Percentiles rank a stretch among this genome's conserved stretches.
Conservation (phyloP, 2,329 filamentous ascomycete genomes). For the Orbilia brochopaga region DNA sequence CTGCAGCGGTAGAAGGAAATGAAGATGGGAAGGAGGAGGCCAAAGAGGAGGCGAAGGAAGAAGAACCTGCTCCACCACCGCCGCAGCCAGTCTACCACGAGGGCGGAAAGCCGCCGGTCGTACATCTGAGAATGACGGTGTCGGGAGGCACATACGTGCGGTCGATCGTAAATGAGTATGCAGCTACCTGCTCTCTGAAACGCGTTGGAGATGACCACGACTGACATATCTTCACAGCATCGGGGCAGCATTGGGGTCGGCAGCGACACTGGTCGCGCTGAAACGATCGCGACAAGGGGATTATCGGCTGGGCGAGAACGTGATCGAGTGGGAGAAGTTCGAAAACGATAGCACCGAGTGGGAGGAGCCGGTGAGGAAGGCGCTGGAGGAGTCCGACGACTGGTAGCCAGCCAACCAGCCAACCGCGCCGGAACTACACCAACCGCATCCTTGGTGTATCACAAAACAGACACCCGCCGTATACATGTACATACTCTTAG, state of each 20-base stretch:
- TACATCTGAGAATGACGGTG: conserved; percentile 84
- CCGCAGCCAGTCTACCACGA: conserved; percentile 55
- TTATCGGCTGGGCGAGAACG: conserved; percentile 70
- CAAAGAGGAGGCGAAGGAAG: neutral
- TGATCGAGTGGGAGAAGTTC: conserved; percentile 55
- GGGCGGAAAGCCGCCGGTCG: conserved; percentile 71
- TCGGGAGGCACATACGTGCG: conserved; percentile 97
- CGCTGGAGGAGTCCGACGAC: conserved; percentile 20
- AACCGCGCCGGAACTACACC: no score
- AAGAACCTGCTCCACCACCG: conserved; percentile 36
- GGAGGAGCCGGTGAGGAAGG: conserved; percentile 30
- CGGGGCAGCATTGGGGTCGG: conserved; percentile 78
- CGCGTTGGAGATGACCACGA: neutral
- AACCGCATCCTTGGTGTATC: no score
- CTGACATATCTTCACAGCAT: conserved; percentile 59
- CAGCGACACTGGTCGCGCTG: conserved; percentile 84
- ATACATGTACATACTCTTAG: neutral
- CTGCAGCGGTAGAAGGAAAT: conserved; percentile 1
- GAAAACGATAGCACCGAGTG: conserved; percentile 17
- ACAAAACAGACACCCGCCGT: neutral
- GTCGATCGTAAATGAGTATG: conserved; percentile 80
- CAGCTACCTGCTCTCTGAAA: neutral
- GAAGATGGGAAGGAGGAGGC: neutral
- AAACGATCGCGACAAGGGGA: conserved; percentile 80
- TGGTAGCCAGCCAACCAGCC: no score